Percentiles rank a stretch among this genome's conserved stretches.
phyloP scores from a whole-genome alignment of 2,329 filamentous ascomycete species.

The Cordyceps fumosorosea region DNA sequence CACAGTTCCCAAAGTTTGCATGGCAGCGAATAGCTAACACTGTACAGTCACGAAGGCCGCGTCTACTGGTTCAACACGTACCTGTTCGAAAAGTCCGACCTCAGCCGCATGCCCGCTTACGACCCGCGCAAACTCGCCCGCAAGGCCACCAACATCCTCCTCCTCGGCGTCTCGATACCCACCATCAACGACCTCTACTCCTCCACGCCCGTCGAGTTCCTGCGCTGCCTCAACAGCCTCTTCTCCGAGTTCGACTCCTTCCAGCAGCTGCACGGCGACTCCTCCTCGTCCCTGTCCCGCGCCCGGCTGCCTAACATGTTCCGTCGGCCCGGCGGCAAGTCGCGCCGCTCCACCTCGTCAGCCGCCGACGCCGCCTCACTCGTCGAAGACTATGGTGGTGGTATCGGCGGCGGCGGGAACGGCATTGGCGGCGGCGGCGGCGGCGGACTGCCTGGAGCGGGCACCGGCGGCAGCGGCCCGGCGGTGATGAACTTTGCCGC shows the following conservation, averaged over 20 bases:
- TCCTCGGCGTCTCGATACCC: constrained; percentile 87
- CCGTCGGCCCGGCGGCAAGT: constrained; percentile 57
- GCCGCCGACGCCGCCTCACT: constrained; percentile 32
- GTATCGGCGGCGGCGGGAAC: constrained; percentile 14
- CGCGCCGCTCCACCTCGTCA: constrained; percentile 45
- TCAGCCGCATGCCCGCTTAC: constrained; percentile 78
- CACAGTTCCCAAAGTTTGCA: background rate
- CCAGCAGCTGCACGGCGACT: constrained; percentile 77
- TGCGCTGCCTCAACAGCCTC: constrained; percentile 78
- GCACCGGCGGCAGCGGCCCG: constrained; percentile 28
- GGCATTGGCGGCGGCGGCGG: constrained; percentile 27
- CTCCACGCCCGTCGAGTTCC: constrained; percentile 72
- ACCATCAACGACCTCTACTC: constrained; percentile 84
- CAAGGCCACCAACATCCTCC: constrained; percentile 86
- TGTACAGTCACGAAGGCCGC: constrained; percentile 73
- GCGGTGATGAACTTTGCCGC: constrained; percentile 51
- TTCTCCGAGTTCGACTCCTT: constrained; percentile 91
- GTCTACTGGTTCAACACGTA: constrained; percentile 99
- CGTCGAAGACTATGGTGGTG: constrained; percentile 18
- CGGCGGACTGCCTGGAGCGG: constrained; percentile 22
- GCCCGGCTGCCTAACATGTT: constrained; percentile 81
- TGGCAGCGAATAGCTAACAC: constrained; percentile 4
- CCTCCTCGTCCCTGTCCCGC: constrained; percentile 64
- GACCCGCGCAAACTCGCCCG: constrained; percentile 77
- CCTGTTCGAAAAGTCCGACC: constrained; percentile 77